These are phyloP conservation scores for Betula pendula DNA, from an alignment of 306 rosid genomes.

Conservation along the genomic window DNA sequence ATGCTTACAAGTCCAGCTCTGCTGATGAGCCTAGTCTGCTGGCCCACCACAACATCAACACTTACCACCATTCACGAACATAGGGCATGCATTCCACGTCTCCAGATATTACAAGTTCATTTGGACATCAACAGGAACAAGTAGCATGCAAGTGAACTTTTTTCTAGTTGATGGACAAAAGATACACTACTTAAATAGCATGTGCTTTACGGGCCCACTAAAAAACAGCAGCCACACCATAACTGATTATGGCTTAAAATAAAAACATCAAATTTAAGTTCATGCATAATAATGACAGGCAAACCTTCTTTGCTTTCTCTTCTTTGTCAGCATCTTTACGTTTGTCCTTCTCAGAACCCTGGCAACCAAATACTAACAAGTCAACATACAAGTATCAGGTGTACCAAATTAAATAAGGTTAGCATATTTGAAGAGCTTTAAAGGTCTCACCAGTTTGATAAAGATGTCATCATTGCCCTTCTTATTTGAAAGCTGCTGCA, in stretches of 20 bases:
- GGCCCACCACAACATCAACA: neutral
- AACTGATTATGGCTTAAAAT: neutral
- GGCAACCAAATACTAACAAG: neutral
- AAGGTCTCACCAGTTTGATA: conserved; percentile 61
- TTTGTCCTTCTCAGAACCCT: conserved; percentile 95
- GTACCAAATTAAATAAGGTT: neutral
- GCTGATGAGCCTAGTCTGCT: neutral
- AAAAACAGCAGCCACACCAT: neutral
- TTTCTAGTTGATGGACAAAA: neutral
- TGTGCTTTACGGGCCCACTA: neutral
- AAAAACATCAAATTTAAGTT: neutral
- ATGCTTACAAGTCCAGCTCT: neutral
- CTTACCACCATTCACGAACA: neutral
- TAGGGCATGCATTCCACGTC: neutral
- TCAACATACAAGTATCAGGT: neutral
- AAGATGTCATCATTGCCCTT: conserved; percentile 76
- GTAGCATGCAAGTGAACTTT: neutral
- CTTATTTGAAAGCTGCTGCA: conserved; percentile 84
- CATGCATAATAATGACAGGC: neutral
- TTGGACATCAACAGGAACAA: neutral
- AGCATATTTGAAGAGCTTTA: neutral
- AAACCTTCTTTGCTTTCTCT: conserved; percentile 90
- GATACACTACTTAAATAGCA: neutral
- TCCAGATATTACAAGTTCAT: neutral
- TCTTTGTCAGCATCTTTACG: conserved; percentile 89